A percentile compares a stretch with the other conserved stretches of the same genome.
phyloP scores from a whole-genome alignment of 768 basidiomycete species.

The Macrolepiota fuliginosa region DNA sequence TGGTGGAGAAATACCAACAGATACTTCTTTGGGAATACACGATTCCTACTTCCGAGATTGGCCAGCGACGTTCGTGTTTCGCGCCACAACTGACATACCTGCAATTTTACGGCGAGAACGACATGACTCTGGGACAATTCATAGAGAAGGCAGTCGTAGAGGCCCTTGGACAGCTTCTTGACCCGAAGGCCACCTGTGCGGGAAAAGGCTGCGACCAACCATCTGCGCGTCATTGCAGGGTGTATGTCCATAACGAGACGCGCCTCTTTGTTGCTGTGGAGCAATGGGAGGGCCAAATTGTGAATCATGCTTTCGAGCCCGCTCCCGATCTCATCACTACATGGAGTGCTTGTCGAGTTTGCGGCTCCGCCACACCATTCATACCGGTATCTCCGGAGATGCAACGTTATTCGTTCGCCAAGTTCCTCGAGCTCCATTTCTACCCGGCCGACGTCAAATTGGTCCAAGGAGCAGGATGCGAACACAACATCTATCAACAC shows the following conservation, averaged over 20 bases:
- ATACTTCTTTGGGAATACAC: constrained; percentile 79
- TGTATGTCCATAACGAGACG: constrained; percentile 89
- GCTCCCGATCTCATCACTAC: constrained; percentile 82
- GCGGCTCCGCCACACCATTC: constrained; percentile 79
- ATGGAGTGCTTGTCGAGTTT: constrained; percentile 85
- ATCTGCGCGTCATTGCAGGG: constrained; percentile 78
- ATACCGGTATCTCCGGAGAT: constrained; percentile 90
- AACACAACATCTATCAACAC: constrained; percentile 92
- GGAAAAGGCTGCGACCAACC: constrained; percentile 85
- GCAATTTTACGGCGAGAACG: constrained; percentile 91
- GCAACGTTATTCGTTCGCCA: constrained; percentile 91
- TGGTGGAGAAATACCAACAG: constrained; percentile 91
- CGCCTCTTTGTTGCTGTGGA: constrained; percentile 84
- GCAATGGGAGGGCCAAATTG: constrained; percentile 81
- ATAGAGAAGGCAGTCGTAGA: constrained; percentile 79
- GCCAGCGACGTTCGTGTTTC: constrained; percentile 71
- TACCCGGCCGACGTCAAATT: constrained; percentile 86
- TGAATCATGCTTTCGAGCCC: constrained; percentile 50
- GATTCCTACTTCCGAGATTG: constrained; percentile 70
- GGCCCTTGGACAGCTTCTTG: constrained; percentile 64
- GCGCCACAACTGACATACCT: constrained; percentile 71
- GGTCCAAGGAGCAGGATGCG: constrained; percentile 86
- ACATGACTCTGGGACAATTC: constrained; percentile 90
- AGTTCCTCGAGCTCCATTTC: constrained; percentile 94
- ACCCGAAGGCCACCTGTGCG: constrained; percentile 74